These are phyloP conservation scores for Pseudohalonectria lignicola DNA, from an alignment of 2,329 filamentous ascomycete genomes.

Conservation along the genomic window DNA sequence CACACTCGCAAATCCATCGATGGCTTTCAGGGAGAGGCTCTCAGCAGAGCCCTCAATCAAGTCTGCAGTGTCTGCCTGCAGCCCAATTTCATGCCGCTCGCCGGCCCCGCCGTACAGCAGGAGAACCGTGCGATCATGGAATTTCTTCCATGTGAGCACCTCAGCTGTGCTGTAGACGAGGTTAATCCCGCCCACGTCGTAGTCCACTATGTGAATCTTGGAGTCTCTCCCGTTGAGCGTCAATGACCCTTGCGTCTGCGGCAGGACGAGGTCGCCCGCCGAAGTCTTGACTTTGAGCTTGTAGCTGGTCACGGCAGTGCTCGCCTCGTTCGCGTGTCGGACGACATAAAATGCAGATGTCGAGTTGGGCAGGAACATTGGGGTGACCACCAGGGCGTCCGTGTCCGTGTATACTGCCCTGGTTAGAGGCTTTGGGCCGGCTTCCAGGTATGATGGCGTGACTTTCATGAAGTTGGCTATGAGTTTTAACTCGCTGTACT, in stretches of 20 bases:
- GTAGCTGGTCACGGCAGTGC: conserved; percentile 45
- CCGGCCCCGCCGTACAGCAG: conserved; percentile 52
- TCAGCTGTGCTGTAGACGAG: conserved; percentile 61
- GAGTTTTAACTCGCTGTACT: conserved; percentile 58
- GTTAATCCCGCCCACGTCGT: conserved; percentile 45
- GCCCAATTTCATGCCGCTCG: conserved; percentile 55
- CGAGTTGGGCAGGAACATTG: neutral
- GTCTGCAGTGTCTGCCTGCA: no score
- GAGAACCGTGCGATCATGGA: conserved; percentile 45
- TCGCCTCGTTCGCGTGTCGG: conserved; percentile 56
- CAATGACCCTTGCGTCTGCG: conserved; percentile 44
- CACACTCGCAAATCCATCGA: no score
- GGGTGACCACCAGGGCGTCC: no score
- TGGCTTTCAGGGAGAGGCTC: no score
- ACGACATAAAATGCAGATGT: conserved; percentile 46
- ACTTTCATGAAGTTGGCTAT: neutral
- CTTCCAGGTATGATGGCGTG: no score
- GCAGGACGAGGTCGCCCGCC: conserved; percentile 44
- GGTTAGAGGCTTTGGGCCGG: no score
- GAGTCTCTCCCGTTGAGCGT: conserved; percentile 53
- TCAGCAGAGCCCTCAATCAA: no score
- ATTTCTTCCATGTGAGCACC: conserved; percentile 59
- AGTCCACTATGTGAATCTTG: conserved; percentile 57
- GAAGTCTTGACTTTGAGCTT: conserved; percentile 51
- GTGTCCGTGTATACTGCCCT: no score